phyloP scores from a whole-genome alignment of 2,329 filamentous ascomycete genomes.

The Clarireedia homoeocarpa region DNA sequence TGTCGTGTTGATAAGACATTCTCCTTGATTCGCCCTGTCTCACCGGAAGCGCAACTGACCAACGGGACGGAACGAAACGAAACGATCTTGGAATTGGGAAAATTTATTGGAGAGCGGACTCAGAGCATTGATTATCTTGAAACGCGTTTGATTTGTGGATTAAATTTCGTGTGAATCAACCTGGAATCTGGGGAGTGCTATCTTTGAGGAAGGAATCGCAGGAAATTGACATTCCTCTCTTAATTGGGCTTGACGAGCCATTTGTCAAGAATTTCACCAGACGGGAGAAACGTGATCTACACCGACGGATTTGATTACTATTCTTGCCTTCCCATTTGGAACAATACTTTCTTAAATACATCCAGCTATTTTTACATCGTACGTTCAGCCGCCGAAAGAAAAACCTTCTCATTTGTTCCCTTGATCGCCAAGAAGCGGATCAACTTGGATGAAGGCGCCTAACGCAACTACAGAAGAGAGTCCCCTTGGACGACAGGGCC shows the following conservation, averaged over 20 bases:
- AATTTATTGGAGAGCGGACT: no score
- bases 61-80: no score
- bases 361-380: not conserved
- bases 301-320: not conserved
- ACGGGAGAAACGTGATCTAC: not conserved
- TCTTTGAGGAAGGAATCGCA: not conserved
- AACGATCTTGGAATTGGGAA: no score
- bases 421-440: constrained; percentile 1
- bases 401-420: not conserved
- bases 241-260: not conserved
- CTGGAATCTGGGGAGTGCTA: no score
- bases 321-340: not conserved
- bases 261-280: not conserved
- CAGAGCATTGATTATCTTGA: not conserved
- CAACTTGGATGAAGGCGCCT: constrained; percentile 10
- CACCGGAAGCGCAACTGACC: no score
- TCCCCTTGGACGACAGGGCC: constrained; percentile 16
- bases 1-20: no score
- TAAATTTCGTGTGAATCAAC: not conserved
- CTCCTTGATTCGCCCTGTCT: no score
- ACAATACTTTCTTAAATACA: not conserved
- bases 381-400: constrained; percentile 6
- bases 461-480: constrained; percentile 15
- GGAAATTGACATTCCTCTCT: not conserved
- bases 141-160: not conserved